Conservation (phyloP, 352 stramenopile genomes). For the Globisporangium camurandrum region DNA sequence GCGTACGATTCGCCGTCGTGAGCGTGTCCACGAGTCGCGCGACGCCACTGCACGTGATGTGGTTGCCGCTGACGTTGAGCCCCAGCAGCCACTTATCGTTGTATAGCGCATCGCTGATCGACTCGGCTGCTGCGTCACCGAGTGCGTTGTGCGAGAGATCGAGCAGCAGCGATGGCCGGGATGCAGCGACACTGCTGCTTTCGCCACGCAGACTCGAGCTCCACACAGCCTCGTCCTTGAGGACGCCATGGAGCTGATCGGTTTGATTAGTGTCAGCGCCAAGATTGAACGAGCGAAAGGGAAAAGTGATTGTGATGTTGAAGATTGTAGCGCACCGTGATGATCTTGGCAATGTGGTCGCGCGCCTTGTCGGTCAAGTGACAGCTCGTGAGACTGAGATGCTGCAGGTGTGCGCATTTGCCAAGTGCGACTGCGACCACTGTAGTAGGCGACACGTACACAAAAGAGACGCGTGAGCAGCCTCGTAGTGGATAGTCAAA, state of each 20-base stretch:
- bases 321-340: conserved; percentile 35
- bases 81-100: conserved; percentile 64
- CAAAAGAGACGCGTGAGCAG: not conserved
- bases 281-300: not conserved
- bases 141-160: conserved; percentile 44
- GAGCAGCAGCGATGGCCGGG: conserved; percentile 21
- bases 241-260: conserved; percentile 36
- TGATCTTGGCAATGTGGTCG: conserved; percentile 49
- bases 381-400: conserved; percentile 37
- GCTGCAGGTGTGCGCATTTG: conserved; percentile 26
- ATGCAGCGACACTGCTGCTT: not conserved
- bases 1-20: conserved; percentile 30
- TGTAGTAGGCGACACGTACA: conserved; percentile 1
- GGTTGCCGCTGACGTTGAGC: conserved; percentile 38
- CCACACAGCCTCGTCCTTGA: conserved; percentile 45
- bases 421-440: conserved; percentile 32
- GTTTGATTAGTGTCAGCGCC: not conserved
- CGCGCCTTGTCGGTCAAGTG: conserved; percentile 41
- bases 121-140: conserved; percentile 26
- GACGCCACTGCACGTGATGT: conserved; percentile 22
- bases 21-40: conserved; percentile 28
- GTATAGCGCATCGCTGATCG: conserved; percentile 41
- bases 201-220: conserved; percentile 45
- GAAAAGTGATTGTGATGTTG: too few species aligned
- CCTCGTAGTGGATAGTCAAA: not conserved